Conservation (phyloP, 2,329 filamentous ascomycete genomes). For the Fusarium sororula region DNA sequence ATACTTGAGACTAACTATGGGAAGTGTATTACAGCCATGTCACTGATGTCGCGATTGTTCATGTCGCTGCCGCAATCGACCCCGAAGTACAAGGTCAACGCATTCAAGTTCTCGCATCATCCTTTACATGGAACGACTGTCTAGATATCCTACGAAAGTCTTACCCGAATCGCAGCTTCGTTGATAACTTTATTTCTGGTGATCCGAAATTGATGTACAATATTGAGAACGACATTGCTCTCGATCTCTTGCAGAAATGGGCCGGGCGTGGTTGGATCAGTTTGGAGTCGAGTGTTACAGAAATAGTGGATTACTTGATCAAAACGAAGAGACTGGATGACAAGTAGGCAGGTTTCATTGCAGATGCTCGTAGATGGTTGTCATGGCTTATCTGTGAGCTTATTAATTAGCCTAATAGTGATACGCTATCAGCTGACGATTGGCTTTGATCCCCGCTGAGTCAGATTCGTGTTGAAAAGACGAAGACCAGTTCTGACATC, state of each 20-base stretch:
- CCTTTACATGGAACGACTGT: slow-evolving; percentile 24
- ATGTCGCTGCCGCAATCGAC: slow-evolving; percentile 25
- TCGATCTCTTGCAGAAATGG: slow-evolving; percentile 20
- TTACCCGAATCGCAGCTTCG: slow-evolving; percentile 11
- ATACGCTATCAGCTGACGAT: not conserved
- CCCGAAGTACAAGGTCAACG: not conserved
- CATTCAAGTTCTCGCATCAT: slow-evolving; percentile 20
- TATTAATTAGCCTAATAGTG: not conserved
- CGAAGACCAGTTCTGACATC: not conserved
- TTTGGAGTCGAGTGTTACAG: slow-evolving; percentile 5
- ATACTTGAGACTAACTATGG: not conserved
- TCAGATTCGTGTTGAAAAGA: not conserved
- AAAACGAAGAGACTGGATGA: not conserved
- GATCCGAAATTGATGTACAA: slow-evolving; percentile 12
- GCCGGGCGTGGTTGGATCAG: slow-evolving; percentile 20
- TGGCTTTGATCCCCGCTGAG: not conserved
- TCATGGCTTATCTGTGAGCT: not conserved
- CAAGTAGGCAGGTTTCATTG: not conserved
- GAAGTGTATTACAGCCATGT: slow-evolving; percentile 31
- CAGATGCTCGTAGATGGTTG: not conserved
- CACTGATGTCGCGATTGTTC: slow-evolving; percentile 17
- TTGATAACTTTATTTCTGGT: slow-evolving; percentile 11
- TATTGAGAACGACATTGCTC: slow-evolving; percentile 22
- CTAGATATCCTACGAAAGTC: slow-evolving; percentile 13
- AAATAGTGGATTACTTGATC: slow-evolving; percentile 13